A percentile compares a stretch with the other conserved stretches of the same genome.
Evolutionary conservation across 139 green algal genomes (phyloP).

Genomic region (Chlorella sp.): DNA sequence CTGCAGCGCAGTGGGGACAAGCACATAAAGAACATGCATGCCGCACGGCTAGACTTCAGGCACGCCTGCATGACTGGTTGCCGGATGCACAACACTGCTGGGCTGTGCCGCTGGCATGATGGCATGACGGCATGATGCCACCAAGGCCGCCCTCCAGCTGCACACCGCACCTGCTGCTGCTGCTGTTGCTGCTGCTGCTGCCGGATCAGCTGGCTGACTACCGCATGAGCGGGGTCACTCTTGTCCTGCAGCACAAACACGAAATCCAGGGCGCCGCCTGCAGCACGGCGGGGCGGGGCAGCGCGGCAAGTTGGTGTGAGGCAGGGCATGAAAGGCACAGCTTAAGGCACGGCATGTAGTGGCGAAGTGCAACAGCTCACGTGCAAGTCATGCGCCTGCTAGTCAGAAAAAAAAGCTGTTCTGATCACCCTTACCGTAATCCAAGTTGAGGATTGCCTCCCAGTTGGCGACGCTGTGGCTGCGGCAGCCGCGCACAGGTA

Average conservation of each 20-base stretch:
- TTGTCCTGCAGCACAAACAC: slow-evolving; percentile 77
- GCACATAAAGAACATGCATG: too few species aligned
- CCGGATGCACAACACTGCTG: too few species aligned
- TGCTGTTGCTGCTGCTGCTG: not conserved
- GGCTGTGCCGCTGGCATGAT: too few species aligned
- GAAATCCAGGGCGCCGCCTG: slow-evolving; percentile 71
- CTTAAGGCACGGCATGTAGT: not conserved
- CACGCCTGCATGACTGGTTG: too few species aligned
- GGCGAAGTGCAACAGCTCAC: not conserved
- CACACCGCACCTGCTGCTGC: not conserved
- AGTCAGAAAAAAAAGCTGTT: too few species aligned
- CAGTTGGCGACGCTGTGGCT: slow-evolving; percentile 71
- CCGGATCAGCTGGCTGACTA: not conserved
- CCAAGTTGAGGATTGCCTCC: slow-evolving; percentile 57
- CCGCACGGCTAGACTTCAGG: too few species aligned
- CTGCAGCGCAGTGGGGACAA: too few species aligned
- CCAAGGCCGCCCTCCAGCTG: too few species aligned
- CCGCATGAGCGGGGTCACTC: slow-evolving; percentile 50
- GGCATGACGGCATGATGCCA: too few species aligned
- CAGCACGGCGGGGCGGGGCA: not conserved
- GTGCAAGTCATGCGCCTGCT: too few species aligned
- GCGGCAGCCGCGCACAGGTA: slow-evolving; percentile 74
- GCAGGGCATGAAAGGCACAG: not conserved
- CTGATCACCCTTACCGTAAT: slow-evolving; percentile 69
- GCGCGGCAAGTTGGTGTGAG: not conserved